phyloP scores from a whole-genome alignment of 23 red algal genomes.

The Gracilariopsis chorda region DNA sequence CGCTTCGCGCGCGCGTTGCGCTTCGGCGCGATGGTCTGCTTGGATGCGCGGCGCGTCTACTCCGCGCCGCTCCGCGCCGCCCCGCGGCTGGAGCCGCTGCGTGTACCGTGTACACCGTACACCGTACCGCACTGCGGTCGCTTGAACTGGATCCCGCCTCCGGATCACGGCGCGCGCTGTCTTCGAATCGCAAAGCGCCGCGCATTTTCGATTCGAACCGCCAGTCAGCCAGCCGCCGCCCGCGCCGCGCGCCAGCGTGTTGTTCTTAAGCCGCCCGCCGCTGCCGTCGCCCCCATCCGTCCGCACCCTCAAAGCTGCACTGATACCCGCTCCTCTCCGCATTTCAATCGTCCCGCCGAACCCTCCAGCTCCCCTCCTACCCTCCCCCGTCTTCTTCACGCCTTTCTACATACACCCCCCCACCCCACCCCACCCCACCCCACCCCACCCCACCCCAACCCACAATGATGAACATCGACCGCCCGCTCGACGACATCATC shows the following conservation, averaged over 20 bases:
- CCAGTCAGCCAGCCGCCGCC: background rate
- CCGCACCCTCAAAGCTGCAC: background rate
- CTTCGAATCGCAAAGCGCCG: background rate
- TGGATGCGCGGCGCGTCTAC: too few relatives aligned
- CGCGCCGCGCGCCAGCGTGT: background rate
- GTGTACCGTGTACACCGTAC: too few relatives aligned
- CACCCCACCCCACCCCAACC: background rate
- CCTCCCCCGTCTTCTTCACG: background rate
- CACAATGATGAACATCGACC: conserved; percentile 81
- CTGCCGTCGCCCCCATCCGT: background rate
- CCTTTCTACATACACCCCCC: background rate
- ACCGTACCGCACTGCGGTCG: too few relatives aligned
- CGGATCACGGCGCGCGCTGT: background rate
- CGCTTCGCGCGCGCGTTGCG: background rate
- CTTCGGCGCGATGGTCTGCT: too few relatives aligned
- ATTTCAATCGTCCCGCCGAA: background rate
- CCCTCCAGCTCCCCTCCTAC: background rate
- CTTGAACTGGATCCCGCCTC: too few relatives aligned
- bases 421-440: background rate
- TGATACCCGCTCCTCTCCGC: background rate
- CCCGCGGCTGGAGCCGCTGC: too few relatives aligned
- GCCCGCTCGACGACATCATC: conserved; percentile 79
- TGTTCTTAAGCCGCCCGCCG: background rate
- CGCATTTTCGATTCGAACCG: background rate
- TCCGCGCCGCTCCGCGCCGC: too few relatives aligned